Base-by-base conservation (phyloP, 352 stramenopile genomes). In the Pythium dissimile region DNA sequence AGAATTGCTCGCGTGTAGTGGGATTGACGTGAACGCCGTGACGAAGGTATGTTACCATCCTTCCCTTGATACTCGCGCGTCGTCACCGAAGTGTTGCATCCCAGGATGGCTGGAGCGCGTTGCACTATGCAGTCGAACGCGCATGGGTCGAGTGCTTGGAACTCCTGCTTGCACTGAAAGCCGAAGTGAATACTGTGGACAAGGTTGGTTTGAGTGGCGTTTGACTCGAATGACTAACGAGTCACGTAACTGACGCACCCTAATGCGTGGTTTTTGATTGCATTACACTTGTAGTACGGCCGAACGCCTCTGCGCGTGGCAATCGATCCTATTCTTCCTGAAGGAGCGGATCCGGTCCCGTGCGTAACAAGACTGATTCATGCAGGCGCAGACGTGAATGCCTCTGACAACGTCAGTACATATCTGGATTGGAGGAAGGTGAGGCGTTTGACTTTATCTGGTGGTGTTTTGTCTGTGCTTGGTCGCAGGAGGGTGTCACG, bases 101-200 rank as follows among this genome's bases (percentile, higher is more conserved):
- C 6, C 31, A 54, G 46, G 21, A 34, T 43, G 46, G 46, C 30
- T 30, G 30, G 46, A 54, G 30, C 30, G 46, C 46, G 28, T 54
- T 54, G 10, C 46, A 54, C 28, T 31, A 31, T 42, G 46, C 46
- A n/a, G 46, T 24, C 21, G 6, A 43, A 0, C 16, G 21, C 2
- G 30, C 31, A 31, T 54, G 46, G 46, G 46, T 43, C 31, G 46
- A 39, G 2, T 39, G 46, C 18, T 9, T 54, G 46, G 21, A 42
- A 15, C 30, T 54, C 21, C 46, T 54, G 18, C 16, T 56, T 34
- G 0, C 6, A 16, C 10, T 9, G 8, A 23, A 23, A 27, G 34
- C 48, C 20, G 23, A 56, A 24, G 35, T 46, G 34, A 23, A 44
- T 46, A 27, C 23, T 46, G 9, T n/a, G 15, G 48, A 56, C 35